phyloP scores from a whole-genome alignment of 2,329 filamentous ascomycete species.

The Pseudogymnoascus sp. region DNA sequence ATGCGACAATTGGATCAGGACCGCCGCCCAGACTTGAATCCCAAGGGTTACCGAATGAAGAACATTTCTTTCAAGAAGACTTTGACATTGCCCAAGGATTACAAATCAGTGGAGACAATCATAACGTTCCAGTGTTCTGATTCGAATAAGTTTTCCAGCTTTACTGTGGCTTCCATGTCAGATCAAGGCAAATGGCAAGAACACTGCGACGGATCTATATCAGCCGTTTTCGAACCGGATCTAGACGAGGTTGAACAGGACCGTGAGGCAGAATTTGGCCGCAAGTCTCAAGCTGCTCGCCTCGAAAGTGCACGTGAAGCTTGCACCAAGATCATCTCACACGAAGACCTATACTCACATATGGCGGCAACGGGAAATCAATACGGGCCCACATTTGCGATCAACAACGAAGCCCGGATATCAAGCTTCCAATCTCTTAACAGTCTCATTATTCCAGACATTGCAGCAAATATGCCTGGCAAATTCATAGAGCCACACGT shows the following conservation, averaged over 20 bases:
- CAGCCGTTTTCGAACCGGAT: neutral
- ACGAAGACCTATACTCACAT: neutral
- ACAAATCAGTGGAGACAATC: neutral
- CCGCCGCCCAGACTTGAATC: neutral
- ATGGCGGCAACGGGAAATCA: conserved; percentile 10
- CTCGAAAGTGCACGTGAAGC: neutral
- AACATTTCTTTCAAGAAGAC: neutral
- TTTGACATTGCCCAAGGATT: neutral
- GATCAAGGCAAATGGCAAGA: neutral
- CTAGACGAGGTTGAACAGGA: neutral
- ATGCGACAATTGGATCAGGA: neutral
- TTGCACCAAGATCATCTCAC: neutral
- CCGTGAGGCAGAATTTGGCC: neutral
- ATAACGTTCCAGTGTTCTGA: neutral
- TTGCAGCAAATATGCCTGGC: neutral
- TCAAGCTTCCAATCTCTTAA: neutral
- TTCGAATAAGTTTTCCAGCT: neutral
- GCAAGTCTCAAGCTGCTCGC: neutral
- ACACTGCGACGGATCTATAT: neutral
- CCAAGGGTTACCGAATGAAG: neutral
- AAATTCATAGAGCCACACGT: neutral
- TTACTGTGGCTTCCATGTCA: neutral
- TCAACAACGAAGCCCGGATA: neutral
- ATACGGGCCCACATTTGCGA: conserved; percentile 10
- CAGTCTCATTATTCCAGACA: neutral